These are phyloP conservation scores for Saccharomycopsis phalli DNA, from an alignment of 1,139 yeast genomes.

Conservation along the genomic window DNA sequence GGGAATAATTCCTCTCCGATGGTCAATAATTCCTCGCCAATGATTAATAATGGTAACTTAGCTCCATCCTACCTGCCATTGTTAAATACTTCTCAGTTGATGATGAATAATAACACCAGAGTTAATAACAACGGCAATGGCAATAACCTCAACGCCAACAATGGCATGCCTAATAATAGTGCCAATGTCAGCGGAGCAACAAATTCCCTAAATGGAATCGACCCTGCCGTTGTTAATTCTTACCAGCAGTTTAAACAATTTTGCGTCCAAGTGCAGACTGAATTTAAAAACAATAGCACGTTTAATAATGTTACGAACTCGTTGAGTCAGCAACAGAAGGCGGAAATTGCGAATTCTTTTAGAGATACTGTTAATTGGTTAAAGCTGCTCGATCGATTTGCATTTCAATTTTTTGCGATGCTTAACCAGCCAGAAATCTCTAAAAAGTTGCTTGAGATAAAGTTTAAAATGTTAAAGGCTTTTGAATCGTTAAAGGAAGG, in stretches of 20 bases:
- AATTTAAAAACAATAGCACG: slow-evolving; percentile 7
- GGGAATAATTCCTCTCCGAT: slow-evolving; percentile 8
- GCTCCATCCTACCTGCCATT: slow-evolving; percentile 4
- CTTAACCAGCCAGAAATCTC: slow-evolving; percentile 4
- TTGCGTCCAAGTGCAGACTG: slow-evolving; percentile 4
- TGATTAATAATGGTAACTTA: slow-evolving; percentile 3
- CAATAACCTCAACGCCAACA: slow-evolving; percentile 1
- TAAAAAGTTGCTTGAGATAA: slow-evolving; percentile 10
- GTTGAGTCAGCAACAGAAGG: slow-evolving; percentile 9
- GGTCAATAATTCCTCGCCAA: slow-evolving; percentile 12
- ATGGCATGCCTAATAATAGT: slow-evolving; percentile 2
- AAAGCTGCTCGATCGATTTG: slow-evolving; percentile 11
- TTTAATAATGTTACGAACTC: slow-evolving; percentile 11
- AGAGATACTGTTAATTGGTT: neutral
- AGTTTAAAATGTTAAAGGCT: slow-evolving; percentile 4
- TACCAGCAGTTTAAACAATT: slow-evolving; percentile 2
- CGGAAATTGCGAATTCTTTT: slow-evolving; percentile 2
- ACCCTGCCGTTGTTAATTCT: neutral
- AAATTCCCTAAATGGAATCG: neutral
- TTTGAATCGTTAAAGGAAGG: slow-evolving; percentile 12
- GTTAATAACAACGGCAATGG: slow-evolving; percentile 3
- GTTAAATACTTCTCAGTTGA: slow-evolving; percentile 4
- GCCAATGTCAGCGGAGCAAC: slow-evolving; percentile 2
- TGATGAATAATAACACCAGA: neutral
- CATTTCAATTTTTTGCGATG: slow-evolving; percentile 11